These are phyloP conservation scores for Sclerotinia glacialis DNA, from an alignment of 2,329 filamentous ascomycete species.

Conservation along the genomic window DNA sequence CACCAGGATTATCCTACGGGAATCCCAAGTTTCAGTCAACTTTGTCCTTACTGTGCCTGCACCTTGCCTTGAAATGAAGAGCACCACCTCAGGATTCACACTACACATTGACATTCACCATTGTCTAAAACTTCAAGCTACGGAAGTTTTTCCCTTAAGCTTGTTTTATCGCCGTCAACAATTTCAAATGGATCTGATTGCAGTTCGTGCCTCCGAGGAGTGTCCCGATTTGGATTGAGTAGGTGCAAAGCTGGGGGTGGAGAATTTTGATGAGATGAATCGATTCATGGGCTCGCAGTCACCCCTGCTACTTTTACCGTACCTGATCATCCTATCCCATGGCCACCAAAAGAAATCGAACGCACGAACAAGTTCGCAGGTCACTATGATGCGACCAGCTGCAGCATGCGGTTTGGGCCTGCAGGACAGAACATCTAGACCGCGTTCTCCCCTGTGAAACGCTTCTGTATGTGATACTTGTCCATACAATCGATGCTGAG, in stretches of 20 bases:
- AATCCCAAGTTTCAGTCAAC: slow-evolving; percentile 15
- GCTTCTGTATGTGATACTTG: not conserved
- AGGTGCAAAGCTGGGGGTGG: not conserved
- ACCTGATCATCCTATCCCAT: not conserved
- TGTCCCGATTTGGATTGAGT: not conserved
- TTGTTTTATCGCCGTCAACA: not conserved
- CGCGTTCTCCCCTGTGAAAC: not conserved
- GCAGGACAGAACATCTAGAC: not conserved
- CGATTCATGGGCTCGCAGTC: not conserved
- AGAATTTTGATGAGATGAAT: not conserved
- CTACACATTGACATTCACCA: not conserved
- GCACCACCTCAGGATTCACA: not conserved
- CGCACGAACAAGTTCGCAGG: not conserved
- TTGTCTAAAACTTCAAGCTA: not conserved
- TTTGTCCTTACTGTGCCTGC: slow-evolving; percentile 2
- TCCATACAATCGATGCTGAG: not conserved
- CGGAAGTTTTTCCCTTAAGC: not conserved
- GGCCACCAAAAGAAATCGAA: not conserved
- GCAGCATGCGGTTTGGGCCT: not conserved
- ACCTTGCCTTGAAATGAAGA: not conserved
- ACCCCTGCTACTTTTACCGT: not conserved
- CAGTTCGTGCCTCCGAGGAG: not conserved
- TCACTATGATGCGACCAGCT: not conserved
- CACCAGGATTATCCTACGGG: not conserved
- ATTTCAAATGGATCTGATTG: not conserved